Base-by-base conservation (phyloP, 2,329 filamentous ascomycete genomes). In the Rosellinia necatrix region DNA sequence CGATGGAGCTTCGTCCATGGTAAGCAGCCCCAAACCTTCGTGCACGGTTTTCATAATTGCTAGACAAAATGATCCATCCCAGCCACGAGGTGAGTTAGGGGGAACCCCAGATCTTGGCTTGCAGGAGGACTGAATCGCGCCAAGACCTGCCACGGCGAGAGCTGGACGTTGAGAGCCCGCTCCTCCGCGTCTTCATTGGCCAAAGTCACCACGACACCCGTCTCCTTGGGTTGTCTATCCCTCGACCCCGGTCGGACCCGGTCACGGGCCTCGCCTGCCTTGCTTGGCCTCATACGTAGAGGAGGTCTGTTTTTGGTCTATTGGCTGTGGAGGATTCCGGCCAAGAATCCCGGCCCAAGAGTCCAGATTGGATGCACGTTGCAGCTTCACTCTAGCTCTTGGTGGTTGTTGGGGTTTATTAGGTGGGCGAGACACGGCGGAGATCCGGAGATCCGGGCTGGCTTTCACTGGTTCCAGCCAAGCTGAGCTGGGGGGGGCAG, bases 61-160 rank as follows among this genome's bases (percentile, higher is more conserved):
- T n/a, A n/a, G n/a, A n/a, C n/a, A n/a, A n/a, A n/a, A n/a, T n/a
- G n/a, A n/a, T n/a, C n/a, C n/a, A n/a, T n/a, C n/a, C n/a, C n/a
- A n/a, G n/a, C n/a, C 8, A 19, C 35, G 6, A n/a, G 19, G 5
- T 22, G 15, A 15, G 32, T 17, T n/a, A n/a, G n/a, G n/a, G n/a
- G n/a, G n/a, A 38, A 34, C 40, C 47, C 24, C 34, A 34, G 27
- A 22, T 46, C 41, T 51, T 49, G 30, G 48, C 42, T 41, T 43
- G 48, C 29, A 47, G 38, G 12, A n/a, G 30, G 4, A 21, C 19
- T 9, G 29, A 34, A 6, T 5, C n/a, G 6, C 17, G 51, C 29
- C 19, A 10, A 25, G 21, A 34, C 34, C n/a, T 32, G 3, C 27
- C 25, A 10, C n/a, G n/a, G n/a, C n/a, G 32, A 9, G 6, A 8